Percentiles rank a stretch among this genome's conserved stretches.
These are phyloP conservation scores for Gossypium rotundifolium DNA, from an alignment of 345 rosid species.

Conservation along the genomic window DNA sequence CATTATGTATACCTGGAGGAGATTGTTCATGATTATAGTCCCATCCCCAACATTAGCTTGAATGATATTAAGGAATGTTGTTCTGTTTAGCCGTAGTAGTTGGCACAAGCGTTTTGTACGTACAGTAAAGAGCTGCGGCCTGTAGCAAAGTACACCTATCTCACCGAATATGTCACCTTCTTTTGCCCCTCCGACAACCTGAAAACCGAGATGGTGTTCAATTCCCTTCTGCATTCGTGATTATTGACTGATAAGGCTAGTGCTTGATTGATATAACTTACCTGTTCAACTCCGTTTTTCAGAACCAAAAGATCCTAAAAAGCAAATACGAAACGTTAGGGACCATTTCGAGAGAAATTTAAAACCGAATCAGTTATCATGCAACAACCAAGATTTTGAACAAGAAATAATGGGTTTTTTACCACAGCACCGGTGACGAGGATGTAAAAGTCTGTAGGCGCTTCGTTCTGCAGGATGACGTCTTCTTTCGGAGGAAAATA, in stretches of 20 bases:
- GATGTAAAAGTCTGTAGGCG: conserved; percentile 73
- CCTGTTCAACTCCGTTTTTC: conserved; percentile 47
- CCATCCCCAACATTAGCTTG: conserved; percentile 94
- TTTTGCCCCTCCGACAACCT: conserved; percentile 65
- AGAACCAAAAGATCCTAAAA: conserved; percentile 49
- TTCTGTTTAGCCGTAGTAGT: conserved; percentile 77
- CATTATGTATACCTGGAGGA: conserved; percentile 54
- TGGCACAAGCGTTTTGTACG: conserved; percentile 85
- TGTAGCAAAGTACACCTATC: conserved; percentile 77
- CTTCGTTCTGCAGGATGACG: conserved; percentile 76
- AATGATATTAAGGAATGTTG: conserved; percentile 69
- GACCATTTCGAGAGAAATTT: neutral
- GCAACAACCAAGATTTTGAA: neutral
- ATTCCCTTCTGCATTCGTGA: neutral
- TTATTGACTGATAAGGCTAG: neutral
- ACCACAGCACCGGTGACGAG: conserved; percentile 77
- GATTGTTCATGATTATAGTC: conserved; percentile 82
- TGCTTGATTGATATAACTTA: conserved; percentile 16
- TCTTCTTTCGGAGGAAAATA: conserved; percentile 87
- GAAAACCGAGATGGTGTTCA: conserved; percentile 13
- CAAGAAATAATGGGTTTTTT: conserved; percentile 8
- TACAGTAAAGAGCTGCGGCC: conserved; percentile 86
- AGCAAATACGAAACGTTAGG: conserved; percentile 8
- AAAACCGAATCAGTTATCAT: neutral
- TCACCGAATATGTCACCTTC: conserved; percentile 86